A percentile compares a stretch with the other conserved stretches of the same genome.
phyloP scores from a whole-genome alignment of 2,329 filamentous ascomycete species.

The Arachnopeziza araneosa region DNA sequence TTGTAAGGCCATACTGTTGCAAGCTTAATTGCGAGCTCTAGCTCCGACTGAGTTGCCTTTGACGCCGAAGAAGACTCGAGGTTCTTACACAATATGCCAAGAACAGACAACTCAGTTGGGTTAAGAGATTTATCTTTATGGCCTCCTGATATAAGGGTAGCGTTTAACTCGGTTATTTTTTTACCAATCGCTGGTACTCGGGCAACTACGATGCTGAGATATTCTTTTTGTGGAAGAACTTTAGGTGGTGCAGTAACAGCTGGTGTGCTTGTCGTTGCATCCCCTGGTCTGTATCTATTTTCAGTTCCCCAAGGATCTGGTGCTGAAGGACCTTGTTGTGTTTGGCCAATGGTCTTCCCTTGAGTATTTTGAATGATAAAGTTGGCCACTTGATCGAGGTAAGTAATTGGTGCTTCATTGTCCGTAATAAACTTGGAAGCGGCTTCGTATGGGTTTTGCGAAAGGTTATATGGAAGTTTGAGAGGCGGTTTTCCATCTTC shows the following conservation, averaged over 20 bases:
- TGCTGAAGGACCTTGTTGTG: conserved; percentile 38
- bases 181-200: conserved; percentile 67
- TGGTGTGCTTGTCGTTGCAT: conserved; percentile 39
- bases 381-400: conserved; percentile 85
- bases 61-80: conserved; percentile 48
- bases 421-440: conserved; percentile 86
- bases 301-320: conserved; percentile 74
- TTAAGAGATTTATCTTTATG: conserved; percentile 71
- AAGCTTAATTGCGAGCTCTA: conserved; percentile 65
- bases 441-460: conserved; percentile 86
- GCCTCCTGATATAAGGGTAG: conserved; percentile 63
- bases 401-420: conserved; percentile 81
- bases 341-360: conserved; percentile 72
- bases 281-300: conserved; percentile 70
- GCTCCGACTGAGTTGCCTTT: conserved; percentile 41
- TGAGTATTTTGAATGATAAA: conserved; percentile 90
- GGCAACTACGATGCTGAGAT: conserved; percentile 69
- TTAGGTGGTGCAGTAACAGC: conserved; percentile 40
- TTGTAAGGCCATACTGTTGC: conserved; percentile 74
- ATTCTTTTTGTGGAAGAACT: conserved; percentile 71
- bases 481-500: conserved; percentile 89
- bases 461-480: conserved; percentile 90
- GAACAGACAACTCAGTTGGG: conserved; percentile 58
- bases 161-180: conserved; percentile 71
- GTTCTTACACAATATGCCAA: conserved; percentile 56